Conservation (phyloP, 2,329 filamentous ascomycete species). For the Pestalotiopsis fici region DNA sequence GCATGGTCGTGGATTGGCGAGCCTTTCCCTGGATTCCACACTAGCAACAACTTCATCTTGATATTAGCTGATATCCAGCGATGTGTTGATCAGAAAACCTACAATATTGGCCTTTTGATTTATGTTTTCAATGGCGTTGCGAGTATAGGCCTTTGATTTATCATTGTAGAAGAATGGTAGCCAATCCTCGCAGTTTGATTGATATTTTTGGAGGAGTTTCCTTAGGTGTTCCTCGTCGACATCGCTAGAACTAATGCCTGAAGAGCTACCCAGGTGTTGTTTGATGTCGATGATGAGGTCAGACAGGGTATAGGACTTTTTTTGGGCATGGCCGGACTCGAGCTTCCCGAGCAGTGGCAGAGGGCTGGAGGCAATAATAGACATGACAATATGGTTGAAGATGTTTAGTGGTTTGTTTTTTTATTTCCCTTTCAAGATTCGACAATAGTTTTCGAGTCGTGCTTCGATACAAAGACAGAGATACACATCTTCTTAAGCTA, state of each 20-base stretch:
- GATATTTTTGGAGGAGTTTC: background rate
- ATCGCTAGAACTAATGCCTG: background rate
- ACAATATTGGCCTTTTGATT: background rate
- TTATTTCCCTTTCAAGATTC: too few species aligned
- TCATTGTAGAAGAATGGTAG: background rate
- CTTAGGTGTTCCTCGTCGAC: background rate
- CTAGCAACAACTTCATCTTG: constrained; percentile 12
- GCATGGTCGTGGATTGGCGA: constrained; percentile 35
- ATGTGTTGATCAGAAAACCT: background rate
- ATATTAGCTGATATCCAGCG: background rate
- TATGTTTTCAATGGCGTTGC: background rate
- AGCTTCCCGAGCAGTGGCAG: background rate
- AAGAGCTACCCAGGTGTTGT: background rate
- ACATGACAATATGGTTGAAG: background rate
- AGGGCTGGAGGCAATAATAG: background rate
- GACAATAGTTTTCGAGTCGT: background rate
- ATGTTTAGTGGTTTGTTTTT: background rate
- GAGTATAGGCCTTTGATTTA: background rate
- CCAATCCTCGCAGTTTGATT: background rate
- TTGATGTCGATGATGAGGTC: background rate
- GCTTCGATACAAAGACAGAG: background rate
- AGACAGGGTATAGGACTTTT: background rate
- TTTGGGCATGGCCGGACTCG: background rate
- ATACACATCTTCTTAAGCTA: background rate
- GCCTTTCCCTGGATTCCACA: constrained; percentile 35